phyloP scores from a whole-genome alignment of 371 early-diverging fungal genomes.

The Lichtheimia ramosa region DNA sequence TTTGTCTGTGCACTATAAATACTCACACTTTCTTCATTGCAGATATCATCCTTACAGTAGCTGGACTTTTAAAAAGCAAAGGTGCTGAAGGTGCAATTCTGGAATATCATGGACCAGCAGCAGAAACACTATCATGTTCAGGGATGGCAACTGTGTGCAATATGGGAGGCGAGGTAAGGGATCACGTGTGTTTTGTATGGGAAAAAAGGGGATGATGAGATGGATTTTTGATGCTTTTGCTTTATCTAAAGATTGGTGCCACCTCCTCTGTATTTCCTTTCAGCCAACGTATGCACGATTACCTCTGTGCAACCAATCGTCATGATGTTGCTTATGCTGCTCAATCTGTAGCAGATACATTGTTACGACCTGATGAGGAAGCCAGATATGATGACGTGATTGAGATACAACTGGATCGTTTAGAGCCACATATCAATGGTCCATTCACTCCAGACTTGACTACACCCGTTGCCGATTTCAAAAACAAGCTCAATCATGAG shows the following conservation, averaged over 20 bases:
- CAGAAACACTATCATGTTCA: conserved; percentile 88
- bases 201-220: neutral
- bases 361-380: conserved; percentile 83
- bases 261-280: conserved; percentile 96
- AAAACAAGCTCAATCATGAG: conserved; percentile 74
- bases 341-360: conserved; percentile 61
- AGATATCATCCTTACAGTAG: conserved; percentile 91
- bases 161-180: conserved; percentile 87
- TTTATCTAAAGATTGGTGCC: conserved; percentile 70
- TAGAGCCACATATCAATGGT: conserved; percentile 95
- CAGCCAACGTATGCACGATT: conserved; percentile 82
- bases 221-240: neutral
- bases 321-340: conserved; percentile 73
- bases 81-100: conserved; percentile 71
- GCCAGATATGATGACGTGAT: conserved; percentile 91
- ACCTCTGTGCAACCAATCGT: conserved; percentile 85
- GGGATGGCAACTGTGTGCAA: conserved; percentile 98
- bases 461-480: conserved; percentile 89
- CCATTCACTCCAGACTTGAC: conserved; percentile 95
- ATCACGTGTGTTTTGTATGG: neutral
- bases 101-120: conserved; percentile 96
- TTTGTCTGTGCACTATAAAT: conserved; percentile 62
- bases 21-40: conserved; percentile 34
- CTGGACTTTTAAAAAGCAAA: conserved; percentile 86
- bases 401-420: conserved; percentile 82